A percentile compares a stretch with the other conserved stretches of the same genome.
These are phyloP conservation scores for Trametes hirsuta DNA, from an alignment of 1,284 basidiomycete species.

Conservation along the genomic window DNA sequence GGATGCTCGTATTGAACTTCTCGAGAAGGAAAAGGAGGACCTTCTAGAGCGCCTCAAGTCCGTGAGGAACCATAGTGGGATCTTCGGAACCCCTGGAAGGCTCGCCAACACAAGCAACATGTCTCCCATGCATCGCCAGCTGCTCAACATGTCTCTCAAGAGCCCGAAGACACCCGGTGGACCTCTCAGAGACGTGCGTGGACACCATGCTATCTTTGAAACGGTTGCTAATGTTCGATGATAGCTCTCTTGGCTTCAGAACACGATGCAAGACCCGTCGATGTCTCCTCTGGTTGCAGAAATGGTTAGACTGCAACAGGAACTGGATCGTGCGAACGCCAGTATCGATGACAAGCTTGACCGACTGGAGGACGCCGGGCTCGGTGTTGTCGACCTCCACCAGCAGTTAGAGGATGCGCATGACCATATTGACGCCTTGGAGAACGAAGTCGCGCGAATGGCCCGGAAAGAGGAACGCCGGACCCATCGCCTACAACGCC, in stretches of 20 bases:
- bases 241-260: slow-evolving; percentile 76
- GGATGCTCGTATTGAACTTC: slow-evolving; percentile 69
- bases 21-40: slow-evolving; percentile 78
- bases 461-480: slow-evolving; percentile 67
- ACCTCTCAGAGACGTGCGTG: slow-evolving; percentile 69
- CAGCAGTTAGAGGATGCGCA: slow-evolving; percentile 73
- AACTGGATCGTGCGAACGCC: slow-evolving; percentile 78
- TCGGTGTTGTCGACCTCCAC: slow-evolving; percentile 69
- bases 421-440: slow-evolving; percentile 54
- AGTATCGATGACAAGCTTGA: slow-evolving; percentile 86
- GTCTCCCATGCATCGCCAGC: slow-evolving; percentile 72
- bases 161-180: slow-evolving; percentile 77
- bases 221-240: background rate
- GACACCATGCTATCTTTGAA: slow-evolving; percentile 28
- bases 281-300: slow-evolving; percentile 63
- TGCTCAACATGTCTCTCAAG: slow-evolving; percentile 66
- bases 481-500: slow-evolving; percentile 56
- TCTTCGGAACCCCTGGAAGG: slow-evolving; percentile 53
- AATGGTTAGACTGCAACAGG: slow-evolving; percentile 66
- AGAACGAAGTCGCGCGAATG: slow-evolving; percentile 68
- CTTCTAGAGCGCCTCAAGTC: slow-evolving; percentile 68
- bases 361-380: slow-evolving; percentile 76
- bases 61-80: slow-evolving; percentile 51
- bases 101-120: slow-evolving; percentile 56
- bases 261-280: slow-evolving; percentile 51